Conservation (phyloP, 345 rosid species). For the Eucalyptus curtisii region DNA sequence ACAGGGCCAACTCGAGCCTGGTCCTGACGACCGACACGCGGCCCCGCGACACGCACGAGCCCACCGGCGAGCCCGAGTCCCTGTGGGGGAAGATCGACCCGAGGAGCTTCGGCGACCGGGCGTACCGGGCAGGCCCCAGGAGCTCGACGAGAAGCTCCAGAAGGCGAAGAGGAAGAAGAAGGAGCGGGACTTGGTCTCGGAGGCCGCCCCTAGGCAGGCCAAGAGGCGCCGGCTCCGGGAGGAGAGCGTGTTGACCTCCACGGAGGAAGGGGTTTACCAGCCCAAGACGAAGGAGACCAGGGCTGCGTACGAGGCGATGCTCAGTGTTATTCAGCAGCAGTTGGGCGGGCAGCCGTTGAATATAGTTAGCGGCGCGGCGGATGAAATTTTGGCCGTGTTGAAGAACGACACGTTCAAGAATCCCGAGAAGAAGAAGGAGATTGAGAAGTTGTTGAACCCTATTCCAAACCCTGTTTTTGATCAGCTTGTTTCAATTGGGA, state of each 20-base stretch:
- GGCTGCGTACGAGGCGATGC: conserved; percentile 89
- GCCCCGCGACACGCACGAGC: conserved; percentile 88
- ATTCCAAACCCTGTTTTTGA: conserved; percentile 38
- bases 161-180: conserved; percentile 86
- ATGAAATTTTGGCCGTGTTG: conserved; percentile 88
- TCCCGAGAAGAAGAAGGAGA: conserved; percentile 77
- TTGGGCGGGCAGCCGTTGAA: conserved; percentile 82
- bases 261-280: conserved; percentile 87
- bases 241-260: conserved; percentile 67
- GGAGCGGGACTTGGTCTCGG: conserved; percentile 51
- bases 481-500: conserved; percentile 66
- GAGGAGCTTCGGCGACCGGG: conserved; percentile 75
- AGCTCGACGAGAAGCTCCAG: conserved; percentile 77
- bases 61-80: conserved; percentile 94
- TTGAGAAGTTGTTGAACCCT: conserved; percentile 64
- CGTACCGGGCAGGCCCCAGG: conserved; percentile 71
- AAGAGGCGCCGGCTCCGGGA: conserved; percentile 66
- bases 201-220: conserved; percentile 38
- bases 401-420: conserved; percentile 53
- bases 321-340: conserved; percentile 72
- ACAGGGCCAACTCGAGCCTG: conserved; percentile 81
- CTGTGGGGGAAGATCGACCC: conserved; percentile 90
- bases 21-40: conserved; percentile 84
- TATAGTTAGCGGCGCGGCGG: conserved; percentile 79
- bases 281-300: conserved; percentile 85